A percentile compares a stretch with the other conserved stretches of the same genome.
Evolutionary conservation across 2,329 filamentous ascomycete species (phyloP).

Genomic region (Ophiocordyceps robertsii): DNA sequence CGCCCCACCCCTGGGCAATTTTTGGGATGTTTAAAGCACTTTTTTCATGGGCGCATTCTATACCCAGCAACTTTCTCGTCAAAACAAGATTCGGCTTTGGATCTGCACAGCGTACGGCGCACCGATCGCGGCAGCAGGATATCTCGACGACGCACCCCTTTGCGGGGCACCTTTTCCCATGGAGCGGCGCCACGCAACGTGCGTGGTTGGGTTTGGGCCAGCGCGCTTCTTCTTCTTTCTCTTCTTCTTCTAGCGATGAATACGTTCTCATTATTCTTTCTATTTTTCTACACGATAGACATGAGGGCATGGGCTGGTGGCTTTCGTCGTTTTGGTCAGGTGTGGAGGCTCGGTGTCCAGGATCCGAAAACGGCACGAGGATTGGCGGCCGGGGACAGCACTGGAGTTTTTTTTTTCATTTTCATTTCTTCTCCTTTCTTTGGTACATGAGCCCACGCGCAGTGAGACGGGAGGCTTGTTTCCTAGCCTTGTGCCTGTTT

Average conservation of each 20-base stretch:
- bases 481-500: background rate
- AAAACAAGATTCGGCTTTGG: background rate
- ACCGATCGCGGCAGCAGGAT: too few species aligned
- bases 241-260: too few species aligned
- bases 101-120: background rate
- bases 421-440: background rate
- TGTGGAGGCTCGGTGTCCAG: constrained; percentile 1
- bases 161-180: too few species aligned
- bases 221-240: too few species aligned
- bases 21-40: constrained; percentile 21
- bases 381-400: background rate
- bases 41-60: constrained; percentile 12
- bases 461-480: background rate
- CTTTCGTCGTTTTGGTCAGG: background rate
- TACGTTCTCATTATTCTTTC: background rate
- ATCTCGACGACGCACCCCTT: too few species aligned
- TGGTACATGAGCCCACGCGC: background rate
- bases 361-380: constrained; percentile 1
- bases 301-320: background rate
- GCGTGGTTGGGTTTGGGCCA: too few species aligned
- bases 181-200: too few species aligned
- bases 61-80: constrained; percentile 10
- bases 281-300: background rate
- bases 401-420: background rate
- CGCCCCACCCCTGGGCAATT: constrained; percentile 15